Evolutionary conservation across 2,329 filamentous ascomycete genomes (phyloP).

Genomic region (Aureobasidium pullulans): DNA sequence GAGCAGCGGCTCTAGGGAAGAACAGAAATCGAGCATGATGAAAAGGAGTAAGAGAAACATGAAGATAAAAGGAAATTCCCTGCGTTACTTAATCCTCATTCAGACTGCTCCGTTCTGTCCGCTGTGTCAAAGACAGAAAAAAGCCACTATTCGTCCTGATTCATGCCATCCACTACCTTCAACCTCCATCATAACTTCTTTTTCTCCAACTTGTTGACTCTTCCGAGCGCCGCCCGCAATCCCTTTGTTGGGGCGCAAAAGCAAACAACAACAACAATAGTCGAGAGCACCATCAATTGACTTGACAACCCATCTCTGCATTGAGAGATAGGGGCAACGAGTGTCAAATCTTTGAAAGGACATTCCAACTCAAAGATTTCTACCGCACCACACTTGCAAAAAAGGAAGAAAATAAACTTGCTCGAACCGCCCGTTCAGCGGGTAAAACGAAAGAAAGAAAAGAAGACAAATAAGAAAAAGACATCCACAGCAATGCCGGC

Average conservation of each 20-base stretch:
- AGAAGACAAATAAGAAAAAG: not conserved
- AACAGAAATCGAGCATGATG: constrained; percentile 4
- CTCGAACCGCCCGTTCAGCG: not conserved
- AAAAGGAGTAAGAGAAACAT: constrained; percentile 1
- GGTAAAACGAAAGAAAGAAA: not conserved
- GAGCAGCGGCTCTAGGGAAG: constrained; percentile 1
- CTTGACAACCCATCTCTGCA: not conserved
- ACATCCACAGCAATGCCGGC: constrained; percentile 9
- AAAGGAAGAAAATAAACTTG: constrained; percentile 6
- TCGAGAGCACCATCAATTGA: not conserved
- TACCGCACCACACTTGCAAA: constrained; percentile 1
- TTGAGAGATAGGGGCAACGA: constrained; percentile 1
- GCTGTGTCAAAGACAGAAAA: constrained; percentile 1
- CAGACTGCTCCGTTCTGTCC: not conserved
- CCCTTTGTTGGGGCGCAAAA: not conserved
- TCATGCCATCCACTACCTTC: not conserved
- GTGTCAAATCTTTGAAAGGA: not conserved
- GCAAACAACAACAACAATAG: constrained; percentile 1
- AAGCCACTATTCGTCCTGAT: not conserved
- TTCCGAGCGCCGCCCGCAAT: not conserved
- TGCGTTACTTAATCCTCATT: constrained; percentile 9
- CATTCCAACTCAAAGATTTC: constrained; percentile 4
- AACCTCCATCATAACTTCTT: not conserved
- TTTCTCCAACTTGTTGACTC: constrained; percentile 1
- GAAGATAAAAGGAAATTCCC: constrained; percentile 5